Evolutionary conservation across 257 asterid species (phyloP).

Genomic region (Solanum paucissectum): DNA sequence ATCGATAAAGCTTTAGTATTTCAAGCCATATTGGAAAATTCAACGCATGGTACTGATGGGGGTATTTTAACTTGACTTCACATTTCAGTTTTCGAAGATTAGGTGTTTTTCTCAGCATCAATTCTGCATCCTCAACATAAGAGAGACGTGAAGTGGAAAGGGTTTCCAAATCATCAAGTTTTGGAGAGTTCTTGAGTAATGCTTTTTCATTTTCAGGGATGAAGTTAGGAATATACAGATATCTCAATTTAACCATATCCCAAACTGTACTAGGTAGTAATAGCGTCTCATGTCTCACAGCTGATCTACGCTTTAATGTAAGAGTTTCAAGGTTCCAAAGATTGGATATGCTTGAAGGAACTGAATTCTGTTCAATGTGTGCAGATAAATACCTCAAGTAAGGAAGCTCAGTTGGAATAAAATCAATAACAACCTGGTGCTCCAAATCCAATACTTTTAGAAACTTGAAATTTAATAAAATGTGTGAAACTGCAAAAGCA

Average conservation of each 20-base stretch:
- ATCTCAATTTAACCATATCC: no score
- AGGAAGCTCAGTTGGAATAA: neutral
- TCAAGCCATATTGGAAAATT: neutral
- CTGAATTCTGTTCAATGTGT: neutral
- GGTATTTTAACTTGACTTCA: neutral
- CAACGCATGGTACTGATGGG: no score
- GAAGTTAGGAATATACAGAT: no score
- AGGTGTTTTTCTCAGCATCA: no score
- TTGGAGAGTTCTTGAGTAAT: no score
- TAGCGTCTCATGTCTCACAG: accelerated
- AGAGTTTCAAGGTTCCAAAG: neutral
- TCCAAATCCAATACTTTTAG: conserved; percentile 7
- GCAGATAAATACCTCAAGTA: conserved; percentile 5
- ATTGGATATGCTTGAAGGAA: neutral
- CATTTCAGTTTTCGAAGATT: neutral
- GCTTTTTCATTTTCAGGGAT: no score
- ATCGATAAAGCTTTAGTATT: neutral
- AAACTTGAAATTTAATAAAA: neutral
- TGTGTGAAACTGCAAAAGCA: neutral
- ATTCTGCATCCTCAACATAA: no score
- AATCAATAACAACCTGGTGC: neutral
- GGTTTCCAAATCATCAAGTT: no score
- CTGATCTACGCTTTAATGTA: neutral
- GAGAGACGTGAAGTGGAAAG: no score
- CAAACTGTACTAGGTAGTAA: no score